A percentile compares a stretch with the other conserved stretches of the same genome.
These are phyloP conservation scores for Boletus reticulatus DNA, from an alignment of 768 basidiomycete species.

Conservation along the genomic window DNA sequence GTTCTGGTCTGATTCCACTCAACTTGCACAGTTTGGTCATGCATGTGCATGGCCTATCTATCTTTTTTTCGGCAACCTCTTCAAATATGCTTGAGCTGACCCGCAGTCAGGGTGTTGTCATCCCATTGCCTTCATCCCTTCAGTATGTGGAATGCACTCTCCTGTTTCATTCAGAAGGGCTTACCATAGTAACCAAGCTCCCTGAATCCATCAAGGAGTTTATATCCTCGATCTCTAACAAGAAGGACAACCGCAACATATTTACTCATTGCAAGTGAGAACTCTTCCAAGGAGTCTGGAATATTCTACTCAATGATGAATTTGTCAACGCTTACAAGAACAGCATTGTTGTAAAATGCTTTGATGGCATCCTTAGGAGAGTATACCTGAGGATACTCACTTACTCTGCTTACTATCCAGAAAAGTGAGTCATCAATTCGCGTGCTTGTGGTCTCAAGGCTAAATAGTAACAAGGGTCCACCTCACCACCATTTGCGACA, in stretches of 20 bases:
- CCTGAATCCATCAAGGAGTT: background rate
- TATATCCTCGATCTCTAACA: background rate
- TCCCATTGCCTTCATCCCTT: background rate
- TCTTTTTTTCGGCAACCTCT: background rate
- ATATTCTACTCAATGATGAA: background rate
- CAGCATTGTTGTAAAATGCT: background rate
- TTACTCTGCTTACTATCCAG: too few relatives aligned
- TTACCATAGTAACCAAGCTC: too few relatives aligned
- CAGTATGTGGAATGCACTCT: background rate
- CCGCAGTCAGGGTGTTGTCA: background rate
- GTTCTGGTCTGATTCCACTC: background rate
- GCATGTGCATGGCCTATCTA: background rate
- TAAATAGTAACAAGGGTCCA: background rate
- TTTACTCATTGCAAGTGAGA: background rate
- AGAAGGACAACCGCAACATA: background rate
- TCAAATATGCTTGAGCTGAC: background rate
- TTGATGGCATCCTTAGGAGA: background rate
- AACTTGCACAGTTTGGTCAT: background rate
- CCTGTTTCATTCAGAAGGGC: too few relatives aligned
- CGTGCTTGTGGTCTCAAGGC: background rate
- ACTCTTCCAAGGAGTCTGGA: background rate
- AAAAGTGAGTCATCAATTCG: background rate
- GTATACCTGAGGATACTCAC: too few relatives aligned
- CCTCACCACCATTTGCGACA: background rate
- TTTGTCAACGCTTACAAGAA: too few relatives aligned